Base-by-base conservation (phyloP, 2,329 filamentous ascomycete genomes). In the Westerdykella aurantiaca region DNA sequence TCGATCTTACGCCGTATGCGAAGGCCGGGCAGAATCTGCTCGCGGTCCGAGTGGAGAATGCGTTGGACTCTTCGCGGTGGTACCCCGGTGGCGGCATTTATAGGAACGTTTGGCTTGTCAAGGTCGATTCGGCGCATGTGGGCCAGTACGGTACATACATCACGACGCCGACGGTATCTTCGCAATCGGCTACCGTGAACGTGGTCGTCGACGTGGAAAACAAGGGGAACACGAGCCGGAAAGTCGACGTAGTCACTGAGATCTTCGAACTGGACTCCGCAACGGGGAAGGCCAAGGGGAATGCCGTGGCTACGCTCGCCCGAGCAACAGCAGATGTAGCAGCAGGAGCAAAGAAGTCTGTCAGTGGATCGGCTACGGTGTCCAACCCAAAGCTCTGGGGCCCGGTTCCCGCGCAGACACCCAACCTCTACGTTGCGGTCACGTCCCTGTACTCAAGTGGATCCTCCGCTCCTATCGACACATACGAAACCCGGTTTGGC, bases 71-170 rank as follows among this genome's bases (percentile, higher is more conserved):
- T 2, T 74, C 76, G 2, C 69, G 76, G 2, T 79, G 74, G 74
- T 79, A 79, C 47, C 75, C 76, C 4, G 76, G 76, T 12, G 76
- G 64, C 11, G 76, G 76, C 1, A 62, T 79, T 12, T 79, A 79
- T 52, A 70, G 75, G 1, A 77, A 77, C 45, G 65, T 79, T 4
- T 80, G 75, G 76, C 66, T 80, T 13, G 69, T 72, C 31, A 77
- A 73, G 44, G 70, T 72, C 10, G 58, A 71, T 31, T 55, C 68
- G 1, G 61, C 67, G 0, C 76, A 78, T 49, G 69, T 79, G 2
- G 69, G 57, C 6, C 71, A 78, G 38, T 74, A 62, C 37, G 76
- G 76, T 2, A 77, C 75, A 0, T 73, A 67, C 38, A 63, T 79
- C 43, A 75, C 70, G 1, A 71, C 75, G 6, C 68, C 60, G 11